These are phyloP conservation scores for Pleurostoma richardsiae DNA, from an alignment of 2,329 filamentous ascomycete species.

Conservation along the genomic window DNA sequence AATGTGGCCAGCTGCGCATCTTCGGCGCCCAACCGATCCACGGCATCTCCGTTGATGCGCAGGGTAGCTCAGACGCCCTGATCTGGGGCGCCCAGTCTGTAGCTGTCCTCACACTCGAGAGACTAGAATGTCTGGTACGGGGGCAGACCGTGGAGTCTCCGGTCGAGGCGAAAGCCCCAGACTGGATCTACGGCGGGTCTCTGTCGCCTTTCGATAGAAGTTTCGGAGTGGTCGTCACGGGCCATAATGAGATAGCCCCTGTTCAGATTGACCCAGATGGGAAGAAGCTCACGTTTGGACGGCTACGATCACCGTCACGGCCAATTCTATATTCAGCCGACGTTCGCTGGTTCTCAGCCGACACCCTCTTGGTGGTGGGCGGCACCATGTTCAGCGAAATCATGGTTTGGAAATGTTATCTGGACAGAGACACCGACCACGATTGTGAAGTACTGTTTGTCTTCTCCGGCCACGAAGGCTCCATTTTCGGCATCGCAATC, in stretches of 20 bases:
- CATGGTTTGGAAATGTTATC: slow-evolving; percentile 71
- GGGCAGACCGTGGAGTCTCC: background rate
- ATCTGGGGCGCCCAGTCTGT: slow-evolving; percentile 67
- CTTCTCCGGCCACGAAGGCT: slow-evolving; percentile 76
- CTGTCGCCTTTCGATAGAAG: slow-evolving; percentile 38
- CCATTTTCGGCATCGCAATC: slow-evolving; percentile 84
- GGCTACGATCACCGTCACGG: slow-evolving; percentile 59
- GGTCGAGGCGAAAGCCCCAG: slow-evolving; percentile 45
- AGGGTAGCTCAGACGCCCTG: slow-evolving; percentile 33
- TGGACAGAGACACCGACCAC: background rate
- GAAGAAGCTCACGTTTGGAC: slow-evolving; percentile 34
- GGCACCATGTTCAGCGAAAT: slow-evolving; percentile 96
- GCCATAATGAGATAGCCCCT: slow-evolving; percentile 75
- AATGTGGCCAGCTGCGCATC: slow-evolving; percentile 40
- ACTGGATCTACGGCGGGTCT: slow-evolving; percentile 73
- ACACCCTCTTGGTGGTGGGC: slow-evolving; percentile 68
- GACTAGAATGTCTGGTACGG: slow-evolving; percentile 25
- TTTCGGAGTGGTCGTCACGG: slow-evolving; percentile 64
- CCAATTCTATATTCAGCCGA: slow-evolving; percentile 87
- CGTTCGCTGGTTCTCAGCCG: slow-evolving; percentile 54
- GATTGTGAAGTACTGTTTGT: slow-evolving; percentile 43
- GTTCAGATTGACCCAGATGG: slow-evolving; percentile 26
- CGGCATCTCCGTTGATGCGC: slow-evolving; percentile 51
- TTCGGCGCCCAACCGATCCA: slow-evolving; percentile 71
- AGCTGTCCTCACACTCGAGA: slow-evolving; percentile 30